Evolutionary conservation across 2,329 filamentous ascomycete species (phyloP), one percentile per base, ranked within the genome.

Genomic region (Fusarium globosum): DNA sequence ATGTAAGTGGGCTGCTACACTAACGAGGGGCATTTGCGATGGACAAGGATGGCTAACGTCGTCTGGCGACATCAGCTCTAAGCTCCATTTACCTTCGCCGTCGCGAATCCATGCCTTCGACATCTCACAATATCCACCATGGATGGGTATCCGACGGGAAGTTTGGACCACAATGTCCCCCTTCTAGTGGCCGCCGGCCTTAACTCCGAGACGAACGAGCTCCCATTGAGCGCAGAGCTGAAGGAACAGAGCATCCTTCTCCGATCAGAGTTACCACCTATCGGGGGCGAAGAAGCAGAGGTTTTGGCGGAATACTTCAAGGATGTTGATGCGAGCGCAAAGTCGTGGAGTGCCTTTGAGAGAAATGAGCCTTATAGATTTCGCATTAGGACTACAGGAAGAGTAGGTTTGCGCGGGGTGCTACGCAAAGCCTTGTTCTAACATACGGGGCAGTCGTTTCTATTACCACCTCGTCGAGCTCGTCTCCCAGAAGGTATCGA

Each of bases 101-200:
- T 69, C 60, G 68, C 63, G 65, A 65, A 68, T 65, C 60, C 68
- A 78, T 77, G 76, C 76, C 72, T 74, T 65, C 56, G 67, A 65
- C 60, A 52, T 43, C 41, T 38, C 73, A 65, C 65, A 69, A 20
- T 66, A 69, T 65, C 65, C 69, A 79, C 76, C 71, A 96, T 96
- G 94, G 93, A 96, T 82, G 93, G 89, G 77, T 96, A 94, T 83
- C 93, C 93, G 61, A 81, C 85, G 66, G 92, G 92, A 82, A 97
- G 95, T 85, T 87, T 97, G 81, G 90, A 92, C 81, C 95, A 96
- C 83, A 97, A 96, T 83, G 88, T 97, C 77, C 96, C 96, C 41
- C 88, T 97, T 65, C 84, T 98, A 69, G 86, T 97, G 52, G 88
- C 97, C 39, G 94, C 94, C 42, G 96, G 96, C 18, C 88, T 98